Evolutionary conservation across 2,329 filamentous ascomycete genomes (phyloP).

Genomic region (Fusarium kyushuense): DNA sequence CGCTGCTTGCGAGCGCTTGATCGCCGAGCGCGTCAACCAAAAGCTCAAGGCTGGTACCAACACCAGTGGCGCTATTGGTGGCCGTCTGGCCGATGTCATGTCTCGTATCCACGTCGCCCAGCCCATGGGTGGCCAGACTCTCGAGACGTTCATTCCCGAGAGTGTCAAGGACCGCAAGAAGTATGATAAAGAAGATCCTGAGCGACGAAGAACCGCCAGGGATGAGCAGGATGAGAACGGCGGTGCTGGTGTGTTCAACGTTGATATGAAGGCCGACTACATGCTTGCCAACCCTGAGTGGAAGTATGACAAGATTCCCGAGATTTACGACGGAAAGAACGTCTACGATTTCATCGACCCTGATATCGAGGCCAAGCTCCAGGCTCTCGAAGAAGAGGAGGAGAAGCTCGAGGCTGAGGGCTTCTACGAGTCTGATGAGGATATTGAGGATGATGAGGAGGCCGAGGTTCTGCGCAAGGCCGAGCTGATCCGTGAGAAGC

Average conservation of each 20-base stretch:
- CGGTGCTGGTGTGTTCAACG: slow-evolving; percentile 94
- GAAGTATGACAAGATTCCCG: slow-evolving; percentile 96
- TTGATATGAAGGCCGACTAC: slow-evolving; percentile 91
- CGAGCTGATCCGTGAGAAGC: slow-evolving; percentile 95
- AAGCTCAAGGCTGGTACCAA: slow-evolving; percentile 94
- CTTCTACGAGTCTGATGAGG: slow-evolving; percentile 88
- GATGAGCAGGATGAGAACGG: slow-evolving; percentile 94
- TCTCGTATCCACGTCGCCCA: slow-evolving; percentile 97
- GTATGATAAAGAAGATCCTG: slow-evolving; percentile 91
- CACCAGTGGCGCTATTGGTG: slow-evolving; percentile 79
- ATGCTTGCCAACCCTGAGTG: slow-evolving; percentile 88
- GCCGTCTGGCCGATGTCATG: slow-evolving; percentile 89
- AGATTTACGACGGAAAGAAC: slow-evolving; percentile 95
- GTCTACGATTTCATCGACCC: slow-evolving; percentile 97
- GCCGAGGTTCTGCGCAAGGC: slow-evolving; percentile 91
- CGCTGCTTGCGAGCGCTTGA: slow-evolving; percentile 89
- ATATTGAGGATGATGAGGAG: slow-evolving; percentile 89
- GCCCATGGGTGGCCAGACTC: slow-evolving; percentile 82
- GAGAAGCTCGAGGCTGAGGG: slow-evolving; percentile 91
- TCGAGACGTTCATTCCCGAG: slow-evolving; percentile 90
- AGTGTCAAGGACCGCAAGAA: slow-evolving; percentile 83
- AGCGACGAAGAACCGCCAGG: slow-evolving; percentile 81
- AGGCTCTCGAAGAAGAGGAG: slow-evolving; percentile 93
- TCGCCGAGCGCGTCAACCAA: slow-evolving; percentile 92
- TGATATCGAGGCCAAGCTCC: slow-evolving; percentile 93